Conservation (phyloP, 768 basidiomycete genomes). For the Holtermannia corniformis region DNA sequence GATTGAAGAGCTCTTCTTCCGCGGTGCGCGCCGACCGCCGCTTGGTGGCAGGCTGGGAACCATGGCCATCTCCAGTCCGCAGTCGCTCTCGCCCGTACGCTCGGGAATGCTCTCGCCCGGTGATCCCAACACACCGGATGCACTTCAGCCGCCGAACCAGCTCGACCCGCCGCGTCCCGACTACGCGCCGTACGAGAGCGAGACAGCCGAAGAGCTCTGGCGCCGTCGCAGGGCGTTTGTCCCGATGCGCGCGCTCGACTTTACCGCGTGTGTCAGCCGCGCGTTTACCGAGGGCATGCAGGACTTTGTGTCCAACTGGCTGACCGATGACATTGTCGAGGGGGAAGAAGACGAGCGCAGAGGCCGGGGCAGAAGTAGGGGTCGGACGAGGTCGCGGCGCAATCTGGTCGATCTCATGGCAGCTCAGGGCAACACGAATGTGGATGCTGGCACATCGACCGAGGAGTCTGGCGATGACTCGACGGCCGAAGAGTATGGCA, state of each 20-base stretch:
- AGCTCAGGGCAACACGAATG: conserved; percentile 9
- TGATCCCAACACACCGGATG: conserved; percentile 5
- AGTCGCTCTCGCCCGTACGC: conserved; percentile 18
- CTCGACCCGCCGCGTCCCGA: conserved; percentile 31
- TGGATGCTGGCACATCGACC: conserved; percentile 21
- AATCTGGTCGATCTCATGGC: conserved; percentile 4
- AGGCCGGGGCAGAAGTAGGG: conserved; percentile 20
- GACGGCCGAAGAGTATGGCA: background rate
- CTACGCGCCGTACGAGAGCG: conserved; percentile 51
- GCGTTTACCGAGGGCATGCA: conserved; percentile 78
- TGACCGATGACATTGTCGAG: conserved; percentile 18
- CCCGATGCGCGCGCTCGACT: conserved; percentile 77
- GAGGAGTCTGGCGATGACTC: background rate
- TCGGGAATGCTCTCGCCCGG: conserved; percentile 14
- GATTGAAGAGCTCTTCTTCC: conserved; percentile 78
- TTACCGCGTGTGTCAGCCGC: conserved; percentile 88
- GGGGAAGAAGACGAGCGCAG: conserved; percentile 19
- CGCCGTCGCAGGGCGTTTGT: conserved; percentile 43
- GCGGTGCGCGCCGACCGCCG: conserved; percentile 48
- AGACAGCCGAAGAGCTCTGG: conserved; percentile 65
- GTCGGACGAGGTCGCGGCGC: conserved; percentile 2
- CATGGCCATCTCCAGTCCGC: conserved; percentile 9
- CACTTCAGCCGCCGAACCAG: conserved; percentile 13
- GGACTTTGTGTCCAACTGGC: conserved; percentile 55
- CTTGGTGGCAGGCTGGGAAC: conserved; percentile 1